phyloP scores from a whole-genome alignment of 2,329 filamentous ascomycete genomes.

The Xylariaceae sp. region DNA sequence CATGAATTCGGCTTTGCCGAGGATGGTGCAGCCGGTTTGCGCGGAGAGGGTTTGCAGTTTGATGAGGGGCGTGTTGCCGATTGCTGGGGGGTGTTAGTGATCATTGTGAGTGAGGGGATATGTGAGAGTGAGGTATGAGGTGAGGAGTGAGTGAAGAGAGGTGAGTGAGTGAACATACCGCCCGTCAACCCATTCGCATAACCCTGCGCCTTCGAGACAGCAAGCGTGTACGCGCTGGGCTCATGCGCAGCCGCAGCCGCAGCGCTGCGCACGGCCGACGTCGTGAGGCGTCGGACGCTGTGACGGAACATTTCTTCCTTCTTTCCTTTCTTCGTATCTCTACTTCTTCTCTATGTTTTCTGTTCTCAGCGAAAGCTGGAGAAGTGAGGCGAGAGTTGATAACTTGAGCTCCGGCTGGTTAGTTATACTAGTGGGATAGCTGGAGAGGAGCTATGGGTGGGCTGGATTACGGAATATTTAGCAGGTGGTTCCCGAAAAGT shows the following conservation, averaged over 20 bases:
- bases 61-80: slow-evolving; percentile 95
- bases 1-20: slow-evolving; percentile 98
- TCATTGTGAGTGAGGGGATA: no score
- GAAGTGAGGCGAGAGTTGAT: not conserved
- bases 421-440: not conserved
- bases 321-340: not conserved
- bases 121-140: not conserved
- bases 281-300: slow-evolving; percentile 61
- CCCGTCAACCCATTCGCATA: slow-evolving; percentile 72
- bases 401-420: not conserved
- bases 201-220: slow-evolving; percentile 74
- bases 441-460: not conserved
- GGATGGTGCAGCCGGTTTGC: slow-evolving; percentile 85
- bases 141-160: not conserved
- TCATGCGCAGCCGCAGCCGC: slow-evolving; percentile 27
- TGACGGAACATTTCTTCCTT: slow-evolving; percentile 61
- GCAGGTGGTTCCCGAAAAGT: slow-evolving; percentile 10
- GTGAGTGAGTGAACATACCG: slow-evolving; percentile 48
- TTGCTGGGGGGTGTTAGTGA: slow-evolving; percentile 57
- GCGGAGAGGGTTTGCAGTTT: slow-evolving; percentile 81
- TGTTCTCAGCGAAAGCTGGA: not conserved
- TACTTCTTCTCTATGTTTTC: not conserved
- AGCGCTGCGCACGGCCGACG: slow-evolving; percentile 49
- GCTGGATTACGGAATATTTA: slow-evolving; percentile 9
- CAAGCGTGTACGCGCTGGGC: slow-evolving; percentile 57